Conservation (phyloP, 2,329 filamentous ascomycete species). For the Exophiala bonariae region DNA sequence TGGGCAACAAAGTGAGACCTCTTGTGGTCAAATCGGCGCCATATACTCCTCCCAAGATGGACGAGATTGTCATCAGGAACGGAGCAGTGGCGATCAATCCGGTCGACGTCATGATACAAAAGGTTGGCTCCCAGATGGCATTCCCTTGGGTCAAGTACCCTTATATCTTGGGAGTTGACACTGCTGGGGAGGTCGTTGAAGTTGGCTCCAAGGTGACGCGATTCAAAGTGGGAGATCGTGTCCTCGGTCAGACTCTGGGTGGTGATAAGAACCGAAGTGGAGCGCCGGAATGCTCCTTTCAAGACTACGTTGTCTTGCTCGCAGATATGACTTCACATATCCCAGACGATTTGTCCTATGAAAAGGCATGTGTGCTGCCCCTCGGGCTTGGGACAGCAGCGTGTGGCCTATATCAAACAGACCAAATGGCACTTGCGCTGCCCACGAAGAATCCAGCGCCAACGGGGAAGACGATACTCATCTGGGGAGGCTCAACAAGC, state of each 20-base stretch:
- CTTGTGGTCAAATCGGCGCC: conserved; percentile 25
- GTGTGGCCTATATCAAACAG: conserved; percentile 31
- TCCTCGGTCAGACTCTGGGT: conserved; percentile 34
- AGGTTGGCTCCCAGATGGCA: conserved; percentile 19
- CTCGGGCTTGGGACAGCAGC: conserved; percentile 36
- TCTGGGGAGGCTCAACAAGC: conserved; percentile 46
- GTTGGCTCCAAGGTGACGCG: conserved; percentile 47
- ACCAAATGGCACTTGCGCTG: conserved; percentile 27
- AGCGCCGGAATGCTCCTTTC: conserved; percentile 27
- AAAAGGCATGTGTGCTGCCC: conserved; percentile 37
- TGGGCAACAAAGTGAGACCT: conserved; percentile 13
- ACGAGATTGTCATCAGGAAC: conserved; percentile 30
- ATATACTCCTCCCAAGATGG: conserved; percentile 12
- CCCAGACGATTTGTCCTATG: conserved; percentile 34
- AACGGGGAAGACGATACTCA: conserved; percentile 24
- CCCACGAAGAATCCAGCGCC: conserved; percentile 14
- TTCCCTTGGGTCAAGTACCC: conserved; percentile 36
- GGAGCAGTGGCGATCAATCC: conserved; percentile 32
- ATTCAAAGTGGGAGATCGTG: conserved; percentile 46
- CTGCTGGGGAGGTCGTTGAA: conserved; percentile 48
- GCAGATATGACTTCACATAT: conserved; percentile 28
- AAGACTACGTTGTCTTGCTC: conserved; percentile 30
- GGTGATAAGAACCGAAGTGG: conserved; percentile 15
- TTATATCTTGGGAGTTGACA: conserved; percentile 42
- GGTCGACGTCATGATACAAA: conserved; percentile 38